These are phyloP conservation scores for Acephala macrosclerotiorum DNA, from an alignment of 2,329 filamentous ascomycete genomes.

Conservation along the genomic window DNA sequence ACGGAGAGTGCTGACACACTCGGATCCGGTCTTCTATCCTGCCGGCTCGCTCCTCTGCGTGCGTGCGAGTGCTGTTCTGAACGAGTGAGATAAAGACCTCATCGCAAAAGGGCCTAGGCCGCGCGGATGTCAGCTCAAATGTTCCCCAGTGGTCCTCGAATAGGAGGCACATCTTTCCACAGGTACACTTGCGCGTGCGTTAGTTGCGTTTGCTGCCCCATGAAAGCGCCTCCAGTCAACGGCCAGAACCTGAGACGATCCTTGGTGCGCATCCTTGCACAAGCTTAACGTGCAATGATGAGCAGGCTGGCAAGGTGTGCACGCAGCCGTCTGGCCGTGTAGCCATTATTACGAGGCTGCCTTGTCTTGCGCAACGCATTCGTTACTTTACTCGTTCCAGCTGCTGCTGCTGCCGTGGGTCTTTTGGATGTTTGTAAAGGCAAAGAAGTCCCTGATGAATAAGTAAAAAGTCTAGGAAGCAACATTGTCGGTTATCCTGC, in stretches of 20 bases:
- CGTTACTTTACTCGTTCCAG: conserved; percentile 1
- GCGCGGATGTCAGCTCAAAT: conserved; percentile 15
- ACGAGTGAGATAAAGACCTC: neutral
- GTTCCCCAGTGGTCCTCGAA: neutral
- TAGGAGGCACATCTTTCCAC: conserved; percentile 5
- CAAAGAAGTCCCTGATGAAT: neutral
- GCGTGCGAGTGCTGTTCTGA: neutral
- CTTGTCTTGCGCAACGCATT: conserved; percentile 1
- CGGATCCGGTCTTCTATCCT: neutral
- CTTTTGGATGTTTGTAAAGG: neutral
- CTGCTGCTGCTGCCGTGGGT: neutral
- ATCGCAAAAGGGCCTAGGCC: neutral
- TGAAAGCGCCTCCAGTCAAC: conserved; percentile 30
- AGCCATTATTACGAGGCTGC: conserved; percentile 3
- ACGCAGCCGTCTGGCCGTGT: conserved; percentile 12
- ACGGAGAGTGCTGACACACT: neutral
- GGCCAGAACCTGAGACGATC: conserved; percentile 25
- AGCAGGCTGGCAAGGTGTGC: conserved; percentile 28
- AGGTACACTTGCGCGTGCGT: neutral
- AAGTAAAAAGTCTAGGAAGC: neutral
- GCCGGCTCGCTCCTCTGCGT: neutral
- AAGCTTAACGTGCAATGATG: conserved; percentile 20
- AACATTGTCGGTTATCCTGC: neutral
- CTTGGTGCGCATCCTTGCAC: conserved; percentile 24
- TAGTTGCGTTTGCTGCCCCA: neutral